phyloP scores from a whole-genome alignment of 768 basidiomycete genomes.

The Hortiboletus campestris region DNA sequence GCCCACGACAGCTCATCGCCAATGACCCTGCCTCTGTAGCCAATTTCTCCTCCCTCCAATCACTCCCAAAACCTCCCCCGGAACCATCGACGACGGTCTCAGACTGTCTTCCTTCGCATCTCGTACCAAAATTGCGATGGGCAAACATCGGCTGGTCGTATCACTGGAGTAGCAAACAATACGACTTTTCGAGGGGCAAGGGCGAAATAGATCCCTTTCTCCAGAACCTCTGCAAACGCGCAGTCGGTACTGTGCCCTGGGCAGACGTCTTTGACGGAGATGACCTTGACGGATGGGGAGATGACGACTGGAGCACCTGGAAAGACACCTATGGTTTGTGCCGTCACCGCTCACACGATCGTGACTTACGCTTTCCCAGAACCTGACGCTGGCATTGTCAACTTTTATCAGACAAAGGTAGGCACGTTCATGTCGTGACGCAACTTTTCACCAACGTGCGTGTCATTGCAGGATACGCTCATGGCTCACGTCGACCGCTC shows the following conservation, averaged over 20 bases:
- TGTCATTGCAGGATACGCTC: conserved; percentile 62
- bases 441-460: not conserved
- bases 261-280: conserved; percentile 48
- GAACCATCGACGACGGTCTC: conserved; percentile 62
- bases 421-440: not conserved
- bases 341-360: conserved; percentile 3
- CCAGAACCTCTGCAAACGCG: conserved; percentile 55
- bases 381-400: conserved; percentile 95
- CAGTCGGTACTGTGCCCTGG: conserved; percentile 73
- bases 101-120: conserved; percentile 47
- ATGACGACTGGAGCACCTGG: conserved; percentile 73
- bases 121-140: conserved; percentile 85
- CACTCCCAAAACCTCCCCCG: conserved; percentile 57
- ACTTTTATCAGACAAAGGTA: conserved; percentile 86
- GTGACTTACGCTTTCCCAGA: conserved; percentile 42
- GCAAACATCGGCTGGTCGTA: conserved; percentile 96
- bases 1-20: conserved; percentile 66
- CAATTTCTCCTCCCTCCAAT: conserved; percentile 51
- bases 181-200: conserved; percentile 77
- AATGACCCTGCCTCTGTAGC: conserved; percentile 66
- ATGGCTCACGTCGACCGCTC: conserved; percentile 99
- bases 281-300: conserved; percentile 48
- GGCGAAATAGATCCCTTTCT: conserved; percentile 60
- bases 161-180: conserved; percentile 95
- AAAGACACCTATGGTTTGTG: conserved; percentile 69